A percentile compares a stretch with the other conserved stretches of the same genome.
Evolutionary conservation across 208 protist genomes (phyloP).

Genomic region (Wallacemonas sp.): DNA sequence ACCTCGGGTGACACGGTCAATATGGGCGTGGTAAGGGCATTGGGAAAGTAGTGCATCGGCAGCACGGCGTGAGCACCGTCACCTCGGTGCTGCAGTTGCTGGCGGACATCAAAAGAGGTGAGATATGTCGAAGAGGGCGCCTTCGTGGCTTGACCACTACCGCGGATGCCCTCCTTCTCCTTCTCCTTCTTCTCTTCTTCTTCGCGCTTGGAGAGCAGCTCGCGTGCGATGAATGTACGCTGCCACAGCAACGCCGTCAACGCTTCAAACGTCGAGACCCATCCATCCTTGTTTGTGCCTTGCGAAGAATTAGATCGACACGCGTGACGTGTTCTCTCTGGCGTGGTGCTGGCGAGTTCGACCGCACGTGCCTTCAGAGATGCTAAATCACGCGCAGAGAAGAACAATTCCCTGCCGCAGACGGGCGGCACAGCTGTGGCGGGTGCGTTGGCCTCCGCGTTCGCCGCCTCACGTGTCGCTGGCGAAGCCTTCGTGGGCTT

Average conservation of each 20-base stretch:
- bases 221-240: slow-evolving; percentile 19
- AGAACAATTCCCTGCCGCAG: slow-evolving; percentile 23
- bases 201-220: too few relatives aligned
- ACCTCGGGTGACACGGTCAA: background rate
- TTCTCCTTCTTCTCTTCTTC: background rate
- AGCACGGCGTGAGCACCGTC: too few relatives aligned
- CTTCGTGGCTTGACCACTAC: too few relatives aligned
- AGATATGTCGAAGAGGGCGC: slow-evolving; percentile 19
- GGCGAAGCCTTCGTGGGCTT: background rate
- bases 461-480: background rate
- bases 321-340: too few relatives aligned
- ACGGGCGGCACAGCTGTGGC: background rate
- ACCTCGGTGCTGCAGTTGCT: slow-evolving; percentile 1
- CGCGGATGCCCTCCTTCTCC: too few relatives aligned
- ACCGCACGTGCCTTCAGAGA: slow-evolving; percentile 16
- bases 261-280: slow-evolving; percentile 26
- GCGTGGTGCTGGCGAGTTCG: too few relatives aligned
- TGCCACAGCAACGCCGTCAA: slow-evolving; percentile 24
- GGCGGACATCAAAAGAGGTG: slow-evolving; percentile 22
- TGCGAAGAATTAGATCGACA: too few relatives aligned
- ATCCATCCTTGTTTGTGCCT: background rate
- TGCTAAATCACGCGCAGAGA: slow-evolving; percentile 19
- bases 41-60: slow-evolving; percentile 19
- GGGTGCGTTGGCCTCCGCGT: background rate
- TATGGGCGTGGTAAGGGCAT: slow-evolving; percentile 16